phyloP scores from a whole-genome alignment of 768 basidiomycete species.

The Clitopilus hobsonii region DNA sequence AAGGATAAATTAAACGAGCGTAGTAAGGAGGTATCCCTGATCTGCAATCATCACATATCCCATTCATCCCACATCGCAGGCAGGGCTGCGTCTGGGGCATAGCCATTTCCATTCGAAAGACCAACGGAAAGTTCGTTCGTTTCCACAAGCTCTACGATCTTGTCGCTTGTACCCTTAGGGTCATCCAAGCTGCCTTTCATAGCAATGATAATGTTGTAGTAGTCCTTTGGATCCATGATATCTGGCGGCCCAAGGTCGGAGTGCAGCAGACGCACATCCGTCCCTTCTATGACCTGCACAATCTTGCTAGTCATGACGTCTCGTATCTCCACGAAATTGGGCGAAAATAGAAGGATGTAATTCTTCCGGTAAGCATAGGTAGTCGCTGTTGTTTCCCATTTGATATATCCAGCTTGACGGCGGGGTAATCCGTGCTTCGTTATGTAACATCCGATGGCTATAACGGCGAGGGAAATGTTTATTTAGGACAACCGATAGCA shows the following conservation, averaged over 20 bases:
- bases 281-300: slow-evolving; percentile 78
- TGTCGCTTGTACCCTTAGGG: slow-evolving; percentile 52
- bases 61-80: slow-evolving; percentile 65
- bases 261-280: slow-evolving; percentile 64
- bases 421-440: slow-evolving; percentile 63
- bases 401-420: slow-evolving; percentile 59
- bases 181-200: slow-evolving; percentile 62
- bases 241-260: slow-evolving; percentile 25
- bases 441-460: slow-evolving; percentile 76
- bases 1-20: background rate
- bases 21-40: background rate
- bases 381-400: slow-evolving; percentile 71
- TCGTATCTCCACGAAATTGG: slow-evolving; percentile 74
- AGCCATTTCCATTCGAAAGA: slow-evolving; percentile 28
- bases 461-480: background rate
- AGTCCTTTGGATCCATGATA: slow-evolving; percentile 16
- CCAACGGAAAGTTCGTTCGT: slow-evolving; percentile 51
- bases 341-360: slow-evolving; percentile 69
- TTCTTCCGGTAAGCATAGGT: slow-evolving; percentile 58
- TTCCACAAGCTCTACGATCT: slow-evolving; percentile 63
- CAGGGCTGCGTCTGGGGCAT: slow-evolving; percentile 12
- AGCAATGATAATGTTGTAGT: slow-evolving; percentile 47
- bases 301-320: slow-evolving; percentile 58
- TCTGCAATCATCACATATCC: slow-evolving; percentile 46
- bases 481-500: background rate